Percentiles rank a stretch among this genome's conserved stretches.
These are phyloP conservation scores for Santalum album DNA, from an alignment of 164 flowering plant species.

Conservation along the genomic window DNA sequence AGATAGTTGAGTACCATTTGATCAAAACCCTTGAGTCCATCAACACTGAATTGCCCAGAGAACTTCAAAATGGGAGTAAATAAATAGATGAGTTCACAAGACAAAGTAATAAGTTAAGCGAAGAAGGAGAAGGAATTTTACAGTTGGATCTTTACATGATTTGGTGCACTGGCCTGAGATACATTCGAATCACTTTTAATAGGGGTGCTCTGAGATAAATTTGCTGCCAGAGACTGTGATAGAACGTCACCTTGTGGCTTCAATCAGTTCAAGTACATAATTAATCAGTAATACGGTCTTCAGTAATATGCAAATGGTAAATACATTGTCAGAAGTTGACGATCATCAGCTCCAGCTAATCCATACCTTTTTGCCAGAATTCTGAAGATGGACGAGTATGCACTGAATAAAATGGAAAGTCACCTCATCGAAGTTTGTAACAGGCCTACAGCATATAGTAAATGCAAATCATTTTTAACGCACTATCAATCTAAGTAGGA, in stretches of 20 bases:
- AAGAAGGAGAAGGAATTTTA: not conserved
- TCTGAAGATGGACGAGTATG: conserved; percentile 39
- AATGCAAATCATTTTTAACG: not conserved
- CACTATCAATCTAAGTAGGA: no score
- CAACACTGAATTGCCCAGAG: conserved; percentile 25
- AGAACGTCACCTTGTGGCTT: conserved; percentile 24
- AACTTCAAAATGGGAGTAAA: conserved; percentile 15
- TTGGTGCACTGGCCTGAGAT: conserved; percentile 22
- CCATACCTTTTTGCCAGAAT: conserved; percentile 35
- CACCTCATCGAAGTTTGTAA: conserved; percentile 50
- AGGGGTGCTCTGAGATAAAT: conserved; percentile 27
- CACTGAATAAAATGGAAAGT: conserved; percentile 51
- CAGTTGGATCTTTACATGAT: conserved; percentile 19
- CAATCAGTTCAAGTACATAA: conserved; percentile 3
- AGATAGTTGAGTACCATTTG: conserved; percentile 47
- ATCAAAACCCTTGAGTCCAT: conserved; percentile 41
- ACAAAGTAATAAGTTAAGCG: not conserved
- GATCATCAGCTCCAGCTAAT: not conserved
- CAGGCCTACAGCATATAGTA: conserved; percentile 38
- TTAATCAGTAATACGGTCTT: not conserved
- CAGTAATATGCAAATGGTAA: not conserved
- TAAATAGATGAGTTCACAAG: not conserved
- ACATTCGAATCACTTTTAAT: conserved; percentile 19
- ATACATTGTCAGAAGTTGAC: not conserved
- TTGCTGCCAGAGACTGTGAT: conserved; percentile 17